Evolutionary conservation across 306 rosid species (phyloP).

Genomic region (Ammopiptanthus mongolicus): DNA sequence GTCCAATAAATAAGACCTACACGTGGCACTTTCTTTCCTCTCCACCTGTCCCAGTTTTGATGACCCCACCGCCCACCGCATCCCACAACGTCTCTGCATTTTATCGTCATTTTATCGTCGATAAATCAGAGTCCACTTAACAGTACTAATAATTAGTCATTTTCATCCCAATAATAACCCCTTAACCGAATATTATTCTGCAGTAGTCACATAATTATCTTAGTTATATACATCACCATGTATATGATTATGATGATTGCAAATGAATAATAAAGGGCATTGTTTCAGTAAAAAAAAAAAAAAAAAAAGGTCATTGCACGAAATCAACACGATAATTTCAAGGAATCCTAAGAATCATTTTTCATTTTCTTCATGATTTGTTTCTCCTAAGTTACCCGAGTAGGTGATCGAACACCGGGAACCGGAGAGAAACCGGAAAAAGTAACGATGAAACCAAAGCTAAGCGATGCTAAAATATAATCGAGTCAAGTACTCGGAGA

Average conservation of each 20-base stretch:
- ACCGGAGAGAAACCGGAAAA: constrained; percentile 30
- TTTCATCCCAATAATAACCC: not conserved
- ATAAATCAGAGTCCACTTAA: not conserved
- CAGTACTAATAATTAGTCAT: not conserved
- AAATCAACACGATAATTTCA: constrained; percentile 15
- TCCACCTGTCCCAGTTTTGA: not conserved
- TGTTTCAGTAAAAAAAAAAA: too few species aligned
- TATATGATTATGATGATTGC: not conserved
- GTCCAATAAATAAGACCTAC: not conserved
- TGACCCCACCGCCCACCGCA: constrained; percentile 28
- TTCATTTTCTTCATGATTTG: not conserved
- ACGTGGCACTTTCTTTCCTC: not conserved
- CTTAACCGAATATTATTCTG: not conserved
- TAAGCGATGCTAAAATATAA: constrained; percentile 24
- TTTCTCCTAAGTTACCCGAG: not conserved
- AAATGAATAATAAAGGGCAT: not conserved
- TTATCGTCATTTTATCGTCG: constrained; percentile 20
- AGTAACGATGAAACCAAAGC: constrained; percentile 39
- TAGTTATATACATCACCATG: not conserved
- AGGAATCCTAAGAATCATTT: not conserved
- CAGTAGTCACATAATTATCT: not conserved
- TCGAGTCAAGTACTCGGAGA: constrained; percentile 25
- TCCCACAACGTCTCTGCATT: not conserved
- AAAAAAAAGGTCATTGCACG: constrained; percentile 5
- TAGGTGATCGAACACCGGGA: constrained; percentile 11